Percentiles rank a stretch among this genome's conserved stretches.
These are phyloP conservation scores for Coleophoma crateriformis DNA, from an alignment of 2,329 filamentous ascomycete genomes.

Conservation along the genomic window DNA sequence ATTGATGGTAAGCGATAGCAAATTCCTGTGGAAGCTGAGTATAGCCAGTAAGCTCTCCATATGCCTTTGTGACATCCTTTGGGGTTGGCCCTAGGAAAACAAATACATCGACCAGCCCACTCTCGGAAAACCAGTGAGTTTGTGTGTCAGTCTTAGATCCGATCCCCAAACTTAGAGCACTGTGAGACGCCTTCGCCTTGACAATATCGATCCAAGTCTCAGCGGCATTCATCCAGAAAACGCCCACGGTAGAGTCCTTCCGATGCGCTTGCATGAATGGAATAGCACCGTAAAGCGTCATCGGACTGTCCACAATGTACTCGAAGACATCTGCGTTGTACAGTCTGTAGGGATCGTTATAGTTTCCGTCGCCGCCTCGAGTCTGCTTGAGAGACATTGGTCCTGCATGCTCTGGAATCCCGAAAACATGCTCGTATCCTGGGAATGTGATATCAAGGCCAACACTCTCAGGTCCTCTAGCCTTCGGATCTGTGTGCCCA, in stretches of 20 bases:
- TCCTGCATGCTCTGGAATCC: slow-evolving; percentile 89
- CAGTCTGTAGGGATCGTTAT: slow-evolving; percentile 84
- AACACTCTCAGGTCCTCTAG: slow-evolving; percentile 88
- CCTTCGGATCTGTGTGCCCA: slow-evolving; percentile 91
- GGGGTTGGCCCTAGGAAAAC: slow-evolving; percentile 89
- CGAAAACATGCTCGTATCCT: slow-evolving; percentile 87
- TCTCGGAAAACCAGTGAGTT: slow-evolving; percentile 96
- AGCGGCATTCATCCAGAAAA: slow-evolving; percentile 96
- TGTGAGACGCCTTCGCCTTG: slow-evolving; percentile 68
- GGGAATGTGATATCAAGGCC: slow-evolving; percentile 88
- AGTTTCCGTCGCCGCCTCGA: slow-evolving; percentile 78
- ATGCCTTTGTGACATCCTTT: slow-evolving; percentile 73
- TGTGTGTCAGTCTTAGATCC: slow-evolving; percentile 68
- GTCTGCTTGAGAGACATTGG: slow-evolving; percentile 86
- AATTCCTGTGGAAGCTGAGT: slow-evolving; percentile 91
- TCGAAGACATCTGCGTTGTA: slow-evolving; percentile 98
- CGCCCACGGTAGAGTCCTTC: slow-evolving; percentile 86
- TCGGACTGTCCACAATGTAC: slow-evolving; percentile 93
- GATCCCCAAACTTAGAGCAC: slow-evolving; percentile 71
- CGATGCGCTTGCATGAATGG: slow-evolving; percentile 97
- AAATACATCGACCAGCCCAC: slow-evolving; percentile 85
- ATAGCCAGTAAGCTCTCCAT: slow-evolving; percentile 85
- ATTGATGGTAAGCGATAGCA: slow-evolving; percentile 91
- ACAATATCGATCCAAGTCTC: slow-evolving; percentile 97
- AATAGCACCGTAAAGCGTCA: slow-evolving; percentile 97